These are phyloP conservation scores for Cinnamomum micranthum DNA, from an alignment of 164 flowering plant species.

Conservation along the genomic window DNA sequence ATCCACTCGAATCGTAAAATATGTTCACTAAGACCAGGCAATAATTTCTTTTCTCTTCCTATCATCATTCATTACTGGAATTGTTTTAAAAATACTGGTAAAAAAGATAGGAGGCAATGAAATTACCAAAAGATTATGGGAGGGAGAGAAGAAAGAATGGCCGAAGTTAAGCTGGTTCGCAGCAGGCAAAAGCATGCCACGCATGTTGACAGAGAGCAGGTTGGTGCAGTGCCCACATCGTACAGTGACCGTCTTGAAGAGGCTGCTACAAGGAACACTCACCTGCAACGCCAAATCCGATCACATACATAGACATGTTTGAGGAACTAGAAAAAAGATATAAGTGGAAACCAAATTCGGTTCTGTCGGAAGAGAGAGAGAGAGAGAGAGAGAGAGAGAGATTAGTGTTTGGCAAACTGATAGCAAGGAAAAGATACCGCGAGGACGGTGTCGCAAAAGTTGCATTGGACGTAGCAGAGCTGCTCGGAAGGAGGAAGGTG, in stretches of 20 bases:
- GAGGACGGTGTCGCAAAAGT: constrained; percentile 86
- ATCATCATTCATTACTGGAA: neutral
- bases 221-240: constrained; percentile 97
- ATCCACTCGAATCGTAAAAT: neutral
- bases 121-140: constrained; percentile 54
- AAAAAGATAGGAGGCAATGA: neutral
- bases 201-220: constrained; percentile 87
- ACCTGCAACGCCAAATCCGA: constrained; percentile 40
- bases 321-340: too few relatives aligned
- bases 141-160: constrained; percentile 58
- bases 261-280: constrained; percentile 83
- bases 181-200: constrained; percentile 66
- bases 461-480: constrained; percentile 95
- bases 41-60: neutral
- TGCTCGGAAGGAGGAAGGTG: constrained; percentile 83
- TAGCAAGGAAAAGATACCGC: constrained; percentile 44
- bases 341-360: too few relatives aligned
- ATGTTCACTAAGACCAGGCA: neutral
- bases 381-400: too few relatives aligned
- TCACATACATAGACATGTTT: too few relatives aligned
- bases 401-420: too few relatives aligned
- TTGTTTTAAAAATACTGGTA: neutral
- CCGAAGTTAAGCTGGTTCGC: constrained; percentile 57
- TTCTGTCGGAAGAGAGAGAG: too few relatives aligned
- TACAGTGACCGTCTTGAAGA: constrained; percentile 95